Conservation (phyloP, 345 rosid genomes). For the Noccaea bulbosa region DNA sequence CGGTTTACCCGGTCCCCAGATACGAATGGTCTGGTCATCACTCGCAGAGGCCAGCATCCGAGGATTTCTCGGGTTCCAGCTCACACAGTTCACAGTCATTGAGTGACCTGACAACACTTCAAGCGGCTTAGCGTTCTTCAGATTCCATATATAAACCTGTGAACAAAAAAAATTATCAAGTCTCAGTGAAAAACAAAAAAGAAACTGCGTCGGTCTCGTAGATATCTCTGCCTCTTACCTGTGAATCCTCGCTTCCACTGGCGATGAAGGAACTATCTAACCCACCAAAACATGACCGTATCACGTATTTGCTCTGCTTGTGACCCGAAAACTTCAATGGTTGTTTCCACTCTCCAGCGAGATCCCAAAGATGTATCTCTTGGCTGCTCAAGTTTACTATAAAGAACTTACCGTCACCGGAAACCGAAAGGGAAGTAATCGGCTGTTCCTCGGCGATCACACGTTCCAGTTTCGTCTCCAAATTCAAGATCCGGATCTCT, state of each 20-base stretch:
- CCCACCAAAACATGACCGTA: conserved; percentile 93
- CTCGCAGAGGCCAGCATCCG: conserved; percentile 87
- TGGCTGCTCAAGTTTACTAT: conserved; percentile 82
- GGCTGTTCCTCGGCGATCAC: conserved; percentile 70
- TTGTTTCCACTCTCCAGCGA: conserved; percentile 65
- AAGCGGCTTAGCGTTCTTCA: conserved; percentile 53
- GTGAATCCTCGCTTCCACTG: conserved; percentile 86
- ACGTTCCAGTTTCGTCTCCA: conserved; percentile 65
- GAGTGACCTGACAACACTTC: conserved; percentile 79
- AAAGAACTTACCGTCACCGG: conserved; percentile 66
- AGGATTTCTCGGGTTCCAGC: conserved; percentile 83
- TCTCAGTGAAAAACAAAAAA: not conserved
- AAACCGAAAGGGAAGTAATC: conserved; percentile 67
- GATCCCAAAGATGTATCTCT: conserved; percentile 94
- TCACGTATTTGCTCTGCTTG: conserved; percentile 73
- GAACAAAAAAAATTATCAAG: conserved; percentile 18
- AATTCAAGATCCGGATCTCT: conserved; percentile 64
- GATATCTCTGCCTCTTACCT: conserved; percentile 48
- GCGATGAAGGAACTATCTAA: conserved; percentile 73
- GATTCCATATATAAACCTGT: conserved; percentile 89
- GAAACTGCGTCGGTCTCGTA: not conserved
- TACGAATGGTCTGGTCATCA: conserved; percentile 75
- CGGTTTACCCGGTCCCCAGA: conserved; percentile 67
- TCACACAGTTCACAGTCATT: conserved; percentile 82
- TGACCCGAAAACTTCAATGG: conserved; percentile 74